phyloP scores from a whole-genome alignment of 192 early-diverging fungal species.

The Chytriomyces hyalinus region DNA sequence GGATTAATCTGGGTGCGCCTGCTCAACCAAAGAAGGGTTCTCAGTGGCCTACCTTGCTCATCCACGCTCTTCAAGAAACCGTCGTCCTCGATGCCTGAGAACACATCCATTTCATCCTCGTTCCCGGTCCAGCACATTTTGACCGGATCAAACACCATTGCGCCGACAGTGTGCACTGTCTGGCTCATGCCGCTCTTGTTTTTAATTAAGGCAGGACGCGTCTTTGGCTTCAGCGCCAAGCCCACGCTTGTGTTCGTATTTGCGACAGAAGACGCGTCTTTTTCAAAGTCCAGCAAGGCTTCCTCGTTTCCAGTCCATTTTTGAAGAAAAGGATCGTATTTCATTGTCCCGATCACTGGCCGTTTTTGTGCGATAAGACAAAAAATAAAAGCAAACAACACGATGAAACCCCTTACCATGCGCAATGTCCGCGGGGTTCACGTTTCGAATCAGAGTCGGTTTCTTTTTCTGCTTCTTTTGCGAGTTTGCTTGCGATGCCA shows the following conservation, averaged over 20 bases:
- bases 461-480: slow-evolving; percentile 42
- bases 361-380: slow-evolving; percentile 1
- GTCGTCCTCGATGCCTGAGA: slow-evolving; percentile 48
- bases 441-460: slow-evolving; percentile 51
- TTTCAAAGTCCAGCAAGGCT: slow-evolving; percentile 52
- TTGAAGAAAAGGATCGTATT: slow-evolving; percentile 54
- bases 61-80: slow-evolving; percentile 13
- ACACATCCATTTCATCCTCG: slow-evolving; percentile 55
- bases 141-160: slow-evolving; percentile 58
- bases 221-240: slow-evolving; percentile 5
- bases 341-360: slow-evolving; percentile 54
- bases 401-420: slow-evolving; percentile 40
- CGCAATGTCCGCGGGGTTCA: slow-evolving; percentile 38
- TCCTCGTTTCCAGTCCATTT: slow-evolving; percentile 60
- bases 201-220: slow-evolving; percentile 43
- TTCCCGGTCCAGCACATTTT: slow-evolving; percentile 59
- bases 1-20: not conserved
- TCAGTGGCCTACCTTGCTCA: slow-evolving; percentile 14
- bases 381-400: not conserved
- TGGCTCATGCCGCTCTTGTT: slow-evolving; percentile 35
- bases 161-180: slow-evolving; percentile 39
- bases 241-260: not conserved
- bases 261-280: not conserved
- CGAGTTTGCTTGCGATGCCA: not conserved
- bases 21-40: not conserved